Base-by-base conservation (phyloP, 1,284 basidiomycete species). In the Malassezia brasiliensis region DNA sequence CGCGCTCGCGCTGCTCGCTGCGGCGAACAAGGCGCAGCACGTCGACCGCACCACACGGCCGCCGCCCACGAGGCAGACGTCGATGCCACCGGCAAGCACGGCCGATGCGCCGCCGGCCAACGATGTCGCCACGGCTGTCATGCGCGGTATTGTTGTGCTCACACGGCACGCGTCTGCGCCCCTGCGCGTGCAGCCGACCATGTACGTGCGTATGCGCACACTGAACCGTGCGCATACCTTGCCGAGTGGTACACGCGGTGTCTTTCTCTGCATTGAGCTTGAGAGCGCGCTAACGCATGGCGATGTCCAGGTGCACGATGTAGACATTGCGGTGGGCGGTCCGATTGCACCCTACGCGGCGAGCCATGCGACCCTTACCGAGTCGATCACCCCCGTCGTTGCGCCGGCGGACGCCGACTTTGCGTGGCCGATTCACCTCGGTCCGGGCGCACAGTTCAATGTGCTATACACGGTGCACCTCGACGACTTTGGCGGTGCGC, bases 211-310 rank as follows among this genome's bases (percentile, higher is more conserved):
- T 30, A 65, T 68, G 61, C 61, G 64, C 14, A 62, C 64, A 14
- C 56, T 66, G 17, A 30, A 47, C 31, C 45, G 30, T 8, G 30
- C 42, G 5, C 35, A 15, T 19, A 30, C 22, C 1, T 7, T 30
- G 28, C 9, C 35, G 20, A 7, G 12, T 1, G 17, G 58, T n/a
- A 31, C 39, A 20, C 57, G 52, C 20, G 28, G 49, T 11, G 45
- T 65, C 3, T 50, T 68, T 2, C 54, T 68, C 31, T 62, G 56
- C 34, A 60, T 68, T 45, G 63, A 68, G 48, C 53, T 68, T 37
- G 62, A 66, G 34, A 65, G 59, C 31, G 46, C 57, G 3, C 45
- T 56, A 39, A 7, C 8, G 1, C 9, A 40, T 6, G 10, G 28
- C 14, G 15, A 42, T 5, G 50, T 48, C 9, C 9, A 34, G 3